Conservation (phyloP, 306 rosid genomes). For the Cicer bijugum region DNA sequence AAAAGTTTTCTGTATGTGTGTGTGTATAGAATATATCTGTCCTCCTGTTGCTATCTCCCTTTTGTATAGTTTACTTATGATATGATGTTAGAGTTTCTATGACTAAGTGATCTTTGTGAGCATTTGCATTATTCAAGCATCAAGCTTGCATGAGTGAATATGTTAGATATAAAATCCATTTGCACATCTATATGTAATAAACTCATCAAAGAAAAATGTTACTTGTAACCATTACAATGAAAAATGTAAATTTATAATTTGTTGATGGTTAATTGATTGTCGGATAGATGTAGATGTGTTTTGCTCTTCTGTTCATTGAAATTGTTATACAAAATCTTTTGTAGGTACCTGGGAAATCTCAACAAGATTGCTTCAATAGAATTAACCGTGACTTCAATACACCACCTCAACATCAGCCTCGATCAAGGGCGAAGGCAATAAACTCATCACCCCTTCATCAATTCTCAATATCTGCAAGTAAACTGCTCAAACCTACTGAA, state of each 20-base stretch:
- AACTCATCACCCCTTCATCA: conserved; percentile 54
- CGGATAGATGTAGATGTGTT: background rate
- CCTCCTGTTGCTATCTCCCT: background rate
- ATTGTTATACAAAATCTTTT: conserved; percentile 39
- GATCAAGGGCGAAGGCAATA: conserved; percentile 62
- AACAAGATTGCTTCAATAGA: conserved; percentile 90
- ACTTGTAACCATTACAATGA: background rate
- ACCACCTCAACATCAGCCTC: conserved; percentile 66
- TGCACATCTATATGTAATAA: background rate
- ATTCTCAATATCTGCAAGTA: conserved; percentile 67
- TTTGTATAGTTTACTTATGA: background rate
- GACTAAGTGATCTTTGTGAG: background rate
- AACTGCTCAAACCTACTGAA: conserved; percentile 60
- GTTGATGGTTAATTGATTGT: conserved; percentile 25
- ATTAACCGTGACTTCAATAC: conserved; percentile 63
- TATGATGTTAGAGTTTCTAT: background rate
- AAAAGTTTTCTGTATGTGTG: background rate
- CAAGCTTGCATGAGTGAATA: background rate
- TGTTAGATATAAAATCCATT: background rate
- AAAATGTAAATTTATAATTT: conserved; percentile 17
- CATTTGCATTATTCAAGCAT: conserved; percentile 2
- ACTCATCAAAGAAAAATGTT: background rate
- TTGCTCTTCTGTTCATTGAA: conserved; percentile 22
- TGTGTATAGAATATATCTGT: too few relatives aligned
- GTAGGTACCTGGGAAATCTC: conserved; percentile 91